Base-by-base conservation (phyloP, 2,329 filamentous ascomycete species). In the Amesomyces nigricolor region DNA sequence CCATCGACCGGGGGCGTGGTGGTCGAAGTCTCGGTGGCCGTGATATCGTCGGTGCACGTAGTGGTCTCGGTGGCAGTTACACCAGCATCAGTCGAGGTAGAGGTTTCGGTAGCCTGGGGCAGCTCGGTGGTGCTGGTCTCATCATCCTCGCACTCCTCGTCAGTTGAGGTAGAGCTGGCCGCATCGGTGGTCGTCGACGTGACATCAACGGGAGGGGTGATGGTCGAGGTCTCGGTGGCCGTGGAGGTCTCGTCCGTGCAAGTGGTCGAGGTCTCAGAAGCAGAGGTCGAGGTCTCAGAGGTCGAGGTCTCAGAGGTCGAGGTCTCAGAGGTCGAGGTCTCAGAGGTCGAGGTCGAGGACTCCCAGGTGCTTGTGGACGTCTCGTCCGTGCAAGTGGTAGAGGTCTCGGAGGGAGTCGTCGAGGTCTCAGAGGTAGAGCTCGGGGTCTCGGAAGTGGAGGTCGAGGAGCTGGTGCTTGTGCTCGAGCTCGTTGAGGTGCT, bases 181-280 rank as follows among this genome's bases (percentile, higher is more conserved):
- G 35, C 47, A 7, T 58, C 53, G 16, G 54, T 50, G n/a, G 48
- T 58, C 6, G 58, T 54, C 7, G 56, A 38, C 3, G 48, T 45
- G 1, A 53, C 53, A 13, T 43, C 51, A 6, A 51, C 43, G 19
- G 43, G 38, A 13, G 43, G 14, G 30, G 56, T 52, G 3, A 43
- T 43, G 29, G 48, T 51, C 8, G 46, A 2, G 7, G 16, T 22
- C 9, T 47, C 46, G 4, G 32, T 22, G 4, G 14, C 22, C 13
- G 42, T 47, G 16, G 45, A 17, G 43, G 43, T 19, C 43, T 13
- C 26, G 8, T 19, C 29, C 4, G 44, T 14, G n/a, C n/a, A n/a
- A 19, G n/a, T 19, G 44, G 29, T 47, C n/a, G 29, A 35, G 29
- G 44, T 35, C 8, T 19, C 16, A n/a, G 39, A 17, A 5, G 26